Evolutionary conservation across 1,284 basidiomycete genomes (phyloP), one percentile per base, ranked within the genome.

Genomic region (Ceratorhiza oryzae-sativae): DNA sequence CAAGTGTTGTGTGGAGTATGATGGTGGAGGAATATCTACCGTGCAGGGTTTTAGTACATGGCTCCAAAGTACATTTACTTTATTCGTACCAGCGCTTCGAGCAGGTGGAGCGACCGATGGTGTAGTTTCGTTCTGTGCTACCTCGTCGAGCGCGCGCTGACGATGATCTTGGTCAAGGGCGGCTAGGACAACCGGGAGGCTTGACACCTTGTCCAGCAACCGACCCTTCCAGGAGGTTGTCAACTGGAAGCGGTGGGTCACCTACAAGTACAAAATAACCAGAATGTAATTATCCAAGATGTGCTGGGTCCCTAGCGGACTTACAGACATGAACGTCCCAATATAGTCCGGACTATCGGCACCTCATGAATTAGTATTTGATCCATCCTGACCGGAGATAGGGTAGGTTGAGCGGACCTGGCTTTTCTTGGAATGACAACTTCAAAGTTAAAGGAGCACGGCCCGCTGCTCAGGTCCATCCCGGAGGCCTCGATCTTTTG

Each of bases 261-360:
- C 65, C 65, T 68, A 48, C 2, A 48, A 42, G 20, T n/a, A 15
- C 5, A 18, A 12, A 42, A 4, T 13, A 46, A 49, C 18, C 13
- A 62, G 15, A 27, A 42, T 27, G 27, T 27, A 13, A 25, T 18
- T 25, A 2, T 36, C 18, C n/a, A 30, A 32, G 23, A 62, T 48
- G 13, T 3, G 3, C 15, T 46, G 13, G n/a, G 25, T 34, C 32
- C 27, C 30, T n/a, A 15, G 59, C 10, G 13, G 27, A 56, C 65
- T 55, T 68, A 55, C 65, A 36, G 65, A 68, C 65, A 68, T 68
- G 20, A 68, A 68, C 18, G 65, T 68, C 9, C 65, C 65, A 42
- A 5, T 68, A 20, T 68, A 68, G 49, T 68, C 65, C 23, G 65
- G 65, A 39, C 65, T 68, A 32, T 18, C 10, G 51, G 27, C n/a